These are phyloP conservation scores for Saccharomyces hybrid DNA, from an alignment of 1,139 yeast species.

Conservation along the genomic window DNA sequence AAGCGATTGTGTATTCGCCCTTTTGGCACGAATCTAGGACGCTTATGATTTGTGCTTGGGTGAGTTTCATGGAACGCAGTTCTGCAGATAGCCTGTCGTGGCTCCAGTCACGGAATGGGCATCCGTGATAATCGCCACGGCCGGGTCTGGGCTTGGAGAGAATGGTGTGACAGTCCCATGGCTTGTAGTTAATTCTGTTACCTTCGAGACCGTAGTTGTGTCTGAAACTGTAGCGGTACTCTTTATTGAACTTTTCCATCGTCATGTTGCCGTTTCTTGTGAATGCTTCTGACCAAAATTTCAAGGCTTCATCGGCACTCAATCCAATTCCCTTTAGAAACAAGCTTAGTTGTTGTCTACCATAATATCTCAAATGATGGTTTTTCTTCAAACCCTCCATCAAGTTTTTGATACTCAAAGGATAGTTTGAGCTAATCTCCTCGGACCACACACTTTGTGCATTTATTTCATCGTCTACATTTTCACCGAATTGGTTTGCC, in stretches of 20 bases:
- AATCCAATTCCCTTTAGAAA: slow-evolving; percentile 88
- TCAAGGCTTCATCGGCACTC: slow-evolving; percentile 76
- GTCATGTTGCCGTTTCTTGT: slow-evolving; percentile 45
- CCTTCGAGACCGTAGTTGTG: slow-evolving; percentile 93
- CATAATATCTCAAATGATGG: slow-evolving; percentile 73
- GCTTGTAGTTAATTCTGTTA: slow-evolving; percentile 72
- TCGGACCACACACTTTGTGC: slow-evolving; percentile 54
- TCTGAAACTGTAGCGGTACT: slow-evolving; percentile 77
- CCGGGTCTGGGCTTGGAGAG: slow-evolving; percentile 65
- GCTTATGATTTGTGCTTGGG: slow-evolving; percentile 51
- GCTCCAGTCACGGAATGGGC: slow-evolving; percentile 78
- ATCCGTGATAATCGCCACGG: slow-evolving; percentile 75
- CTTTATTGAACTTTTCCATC: slow-evolving; percentile 74
- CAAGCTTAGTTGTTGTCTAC: slow-evolving; percentile 76
- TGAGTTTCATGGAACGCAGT: slow-evolving; percentile 60
- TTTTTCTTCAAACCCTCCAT: slow-evolving; percentile 51
- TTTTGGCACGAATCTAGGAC: slow-evolving; percentile 59
- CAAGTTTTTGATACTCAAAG: slow-evolving; percentile 71
- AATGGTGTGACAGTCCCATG: slow-evolving; percentile 78
- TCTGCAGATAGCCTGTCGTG: slow-evolving; percentile 51
- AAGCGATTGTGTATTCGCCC: slow-evolving; percentile 74
- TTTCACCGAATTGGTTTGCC: slow-evolving; percentile 32
- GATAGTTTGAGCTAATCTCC: slow-evolving; percentile 58
- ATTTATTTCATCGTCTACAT: slow-evolving; percentile 42
- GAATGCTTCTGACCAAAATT: slow-evolving; percentile 76